Conservation (phyloP, 768 basidiomycete genomes). For the Rubroboletus pulcherrimus region DNA sequence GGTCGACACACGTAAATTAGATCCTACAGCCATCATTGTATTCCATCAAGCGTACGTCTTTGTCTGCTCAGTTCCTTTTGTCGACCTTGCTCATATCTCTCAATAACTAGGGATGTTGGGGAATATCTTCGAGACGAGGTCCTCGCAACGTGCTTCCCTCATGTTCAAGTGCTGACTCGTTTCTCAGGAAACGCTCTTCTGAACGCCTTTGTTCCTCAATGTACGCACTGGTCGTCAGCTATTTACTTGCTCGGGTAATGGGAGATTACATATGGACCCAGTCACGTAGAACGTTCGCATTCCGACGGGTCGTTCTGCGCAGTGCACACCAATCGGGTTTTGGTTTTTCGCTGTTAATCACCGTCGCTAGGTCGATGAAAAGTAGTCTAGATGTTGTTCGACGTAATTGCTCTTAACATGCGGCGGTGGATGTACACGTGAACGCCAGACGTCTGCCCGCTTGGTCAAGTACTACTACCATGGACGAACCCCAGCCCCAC, state of each 20-base stretch:
- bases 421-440: neutral
- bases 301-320: neutral
- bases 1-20: conserved; percentile 92
- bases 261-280: conserved; percentile 13
- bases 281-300: conserved; percentile 1
- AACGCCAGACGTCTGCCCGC: neutral
- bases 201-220: conserved; percentile 10
- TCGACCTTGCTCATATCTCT: conserved; percentile 3
- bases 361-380: conserved; percentile 20
- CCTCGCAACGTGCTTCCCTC: conserved; percentile 13
- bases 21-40: conserved; percentile 95
- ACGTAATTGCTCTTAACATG: neutral
- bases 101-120: conserved; percentile 75
- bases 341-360: conserved; percentile 41
- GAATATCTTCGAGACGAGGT: conserved; percentile 98
- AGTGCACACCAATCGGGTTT: conserved; percentile 29
- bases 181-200: conserved; percentile 76
- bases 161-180: conserved; percentile 11
- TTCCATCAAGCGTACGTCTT: conserved; percentile 88
- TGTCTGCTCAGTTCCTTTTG: neutral
- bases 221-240: conserved; percentile 2
- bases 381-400: conserved; percentile 26
- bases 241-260: conserved; percentile 19
- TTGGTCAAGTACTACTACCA: conserved; percentile 15
- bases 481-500: conserved; percentile 39